phyloP scores from a whole-genome alignment of 73 alveolate genomes.

The Blepharisma stoltei region DNA sequence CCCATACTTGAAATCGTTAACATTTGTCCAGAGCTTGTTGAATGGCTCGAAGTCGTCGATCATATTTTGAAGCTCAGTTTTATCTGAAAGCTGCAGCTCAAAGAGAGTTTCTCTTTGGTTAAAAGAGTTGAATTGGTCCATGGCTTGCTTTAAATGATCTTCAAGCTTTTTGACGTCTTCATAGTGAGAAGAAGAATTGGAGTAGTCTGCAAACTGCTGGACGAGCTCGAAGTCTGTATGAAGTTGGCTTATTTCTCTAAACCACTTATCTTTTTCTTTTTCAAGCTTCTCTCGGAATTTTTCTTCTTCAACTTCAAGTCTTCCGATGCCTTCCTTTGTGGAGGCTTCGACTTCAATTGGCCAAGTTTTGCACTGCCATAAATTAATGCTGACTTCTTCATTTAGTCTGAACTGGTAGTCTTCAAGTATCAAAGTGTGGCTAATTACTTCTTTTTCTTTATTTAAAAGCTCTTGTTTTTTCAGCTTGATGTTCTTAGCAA shows the following conservation, averaged over 20 bases:
- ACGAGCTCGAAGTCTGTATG: constrained; percentile 50
- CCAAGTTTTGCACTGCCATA: constrained; percentile 53
- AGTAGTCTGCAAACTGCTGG: constrained; percentile 50
- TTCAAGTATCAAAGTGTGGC: constrained; percentile 52
- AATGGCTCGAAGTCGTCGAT: constrained; percentile 68
- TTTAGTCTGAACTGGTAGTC: constrained; percentile 51
- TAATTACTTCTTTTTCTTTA: constrained; percentile 51
- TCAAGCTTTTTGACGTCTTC: constrained; percentile 58
- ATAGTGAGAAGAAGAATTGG: constrained; percentile 31
- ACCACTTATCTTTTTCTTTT: constrained; percentile 52
- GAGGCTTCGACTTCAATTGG: constrained; percentile 53
- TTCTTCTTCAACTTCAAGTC: constrained; percentile 47
- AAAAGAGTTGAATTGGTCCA: constrained; percentile 56
- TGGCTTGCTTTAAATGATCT: constrained; percentile 59
- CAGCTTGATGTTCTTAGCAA: constrained; percentile 53
- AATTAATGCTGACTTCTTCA: constrained; percentile 39
- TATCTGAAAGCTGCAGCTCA: constrained; percentile 42
- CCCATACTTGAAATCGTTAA: constrained; percentile 37
- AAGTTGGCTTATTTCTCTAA: constrained; percentile 28
- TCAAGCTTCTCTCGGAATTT: constrained; percentile 54
- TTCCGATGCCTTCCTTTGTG: constrained; percentile 48
- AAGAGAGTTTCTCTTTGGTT: constrained; percentile 78
- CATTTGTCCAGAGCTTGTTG: constrained; percentile 66
- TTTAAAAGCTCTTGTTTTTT: constrained; percentile 44
- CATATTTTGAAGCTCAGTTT: constrained; percentile 64